Evolutionary conservation across 352 stramenopile genomes (phyloP).

Genomic region (Phytophthora tubulina): DNA sequence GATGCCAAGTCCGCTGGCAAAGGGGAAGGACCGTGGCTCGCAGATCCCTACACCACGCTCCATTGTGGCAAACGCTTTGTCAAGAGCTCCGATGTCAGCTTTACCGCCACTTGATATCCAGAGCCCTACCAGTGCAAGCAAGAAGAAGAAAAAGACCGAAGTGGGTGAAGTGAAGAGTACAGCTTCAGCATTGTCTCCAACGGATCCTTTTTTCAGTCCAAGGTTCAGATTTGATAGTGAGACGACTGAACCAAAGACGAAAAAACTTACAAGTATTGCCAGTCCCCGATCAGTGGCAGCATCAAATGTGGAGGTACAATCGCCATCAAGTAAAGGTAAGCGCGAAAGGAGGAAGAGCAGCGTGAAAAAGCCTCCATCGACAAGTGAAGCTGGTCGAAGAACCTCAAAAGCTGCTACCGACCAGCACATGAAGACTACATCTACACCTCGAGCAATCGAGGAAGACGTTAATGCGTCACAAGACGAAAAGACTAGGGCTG

Average conservation of each 20-base stretch:
- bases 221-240: constrained; percentile 62
- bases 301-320: constrained; percentile 4
- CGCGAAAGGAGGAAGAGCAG: constrained; percentile 36
- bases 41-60: constrained; percentile 56
- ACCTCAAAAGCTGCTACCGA: background rate
- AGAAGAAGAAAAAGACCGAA: constrained; percentile 22
- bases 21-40: constrained; percentile 44
- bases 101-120: constrained; percentile 49
- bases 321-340: constrained; percentile 14
- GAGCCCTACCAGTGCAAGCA: constrained; percentile 21
- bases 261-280: constrained; percentile 10
- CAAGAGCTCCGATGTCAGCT: constrained; percentile 46
- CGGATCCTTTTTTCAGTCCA: constrained; percentile 76
- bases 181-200: constrained; percentile 42
- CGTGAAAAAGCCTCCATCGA: constrained; percentile 22
- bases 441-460: constrained; percentile 12
- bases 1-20: constrained; percentile 60
- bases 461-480: background rate
- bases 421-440: constrained; percentile 6
- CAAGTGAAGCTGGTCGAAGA: constrained; percentile 4
- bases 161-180: constrained; percentile 1
- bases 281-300: constrained; percentile 2
- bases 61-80: constrained; percentile 66
- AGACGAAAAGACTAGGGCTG: background rate
- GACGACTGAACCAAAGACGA: constrained; percentile 11